Conservation (phyloP, 345 rosid genomes). For the Tarenaya hassleriana region DNA sequence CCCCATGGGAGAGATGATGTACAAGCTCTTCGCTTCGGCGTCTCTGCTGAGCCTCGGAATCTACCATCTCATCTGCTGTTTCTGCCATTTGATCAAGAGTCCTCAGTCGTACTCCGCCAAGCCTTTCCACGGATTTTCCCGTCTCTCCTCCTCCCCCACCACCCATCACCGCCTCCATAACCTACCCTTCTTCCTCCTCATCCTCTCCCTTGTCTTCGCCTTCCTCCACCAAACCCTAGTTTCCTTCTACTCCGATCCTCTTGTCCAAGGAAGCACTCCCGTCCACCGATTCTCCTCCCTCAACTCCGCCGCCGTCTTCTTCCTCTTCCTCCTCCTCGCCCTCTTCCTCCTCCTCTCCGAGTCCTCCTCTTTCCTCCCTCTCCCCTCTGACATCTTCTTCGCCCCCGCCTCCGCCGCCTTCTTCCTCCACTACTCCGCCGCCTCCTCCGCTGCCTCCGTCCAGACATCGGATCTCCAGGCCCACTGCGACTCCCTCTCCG, state of each 20-base stretch:
- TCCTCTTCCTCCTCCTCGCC: constrained; percentile 77
- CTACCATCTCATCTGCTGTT: constrained; percentile 64
- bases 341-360: constrained; percentile 55
- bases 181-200: constrained; percentile 51
- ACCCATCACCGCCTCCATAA: constrained; percentile 35
- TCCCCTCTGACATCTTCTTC: constrained; percentile 71
- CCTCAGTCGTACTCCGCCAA: constrained; percentile 74
- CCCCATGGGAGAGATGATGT: constrained; percentile 48
- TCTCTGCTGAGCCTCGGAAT: constrained; percentile 59
- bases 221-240: constrained; percentile 55
- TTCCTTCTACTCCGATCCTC: constrained; percentile 76
- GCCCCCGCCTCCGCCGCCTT: constrained; percentile 69
- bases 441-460: constrained; percentile 53
- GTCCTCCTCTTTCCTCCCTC: constrained; percentile 53
- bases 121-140: constrained; percentile 58
- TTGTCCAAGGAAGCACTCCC: constrained; percentile 72
- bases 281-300: constrained; percentile 81
- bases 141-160: constrained; percentile 26
- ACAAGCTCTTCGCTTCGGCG: constrained; percentile 58
- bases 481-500: constrained; percentile 63
- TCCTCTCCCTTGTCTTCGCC: constrained; percentile 56
- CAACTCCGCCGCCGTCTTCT: constrained; percentile 63
- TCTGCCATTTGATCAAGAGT: constrained; percentile 54
- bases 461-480: constrained; percentile 86
- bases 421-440: constrained; percentile 62